Evolutionary conservation across 2,329 filamentous ascomycete species (phyloP), one percentile per base, ranked within the genome.

Genomic region (Claviceps paspali): DNA sequence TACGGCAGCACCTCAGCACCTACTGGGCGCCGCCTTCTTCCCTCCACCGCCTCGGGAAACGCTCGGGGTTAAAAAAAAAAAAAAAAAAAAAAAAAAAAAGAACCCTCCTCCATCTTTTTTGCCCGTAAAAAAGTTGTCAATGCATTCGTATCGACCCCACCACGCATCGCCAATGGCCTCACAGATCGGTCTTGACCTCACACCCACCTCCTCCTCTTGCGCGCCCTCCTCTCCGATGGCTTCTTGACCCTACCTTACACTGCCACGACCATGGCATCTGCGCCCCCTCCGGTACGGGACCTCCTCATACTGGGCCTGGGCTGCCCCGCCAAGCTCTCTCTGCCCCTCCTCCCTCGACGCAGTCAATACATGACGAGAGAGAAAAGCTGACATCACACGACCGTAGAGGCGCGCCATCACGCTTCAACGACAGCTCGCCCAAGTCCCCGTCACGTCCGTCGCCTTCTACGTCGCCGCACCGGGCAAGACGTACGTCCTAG

Each of bases 361-460:
- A n/a, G n/a, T n/a, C n/a, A n/a, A 19, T n/a, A 4, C n/a, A 24
- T 26, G 22, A 10, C 5, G 5, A 18, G 26, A 34, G 4, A 27
- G n/a, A 11, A 9, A 21, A 9, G n/a, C 29, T 29, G 18, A 38
- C 23, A 24, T 22, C 22, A 17, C 12, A 9, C n/a, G 6, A 4
- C 6, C n/a, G 11, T 21, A 39, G 38, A 19, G 15, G 12, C 17
- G 21, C 19, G n/a, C 6, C 23, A 36, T 40, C 40, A 33, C 28
- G 39, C 49, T 57, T 18, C 43, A 37, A 19, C 45, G 57, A 43
- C 58, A 61, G 41, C 57, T 64, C 35, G 56, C 64, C 21, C 58
- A 69, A 19, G 65, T 62, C 38, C 75, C 76, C 33, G 62, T 80
- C 39, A 79, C 76, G 17, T 72, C 73, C 3, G 59, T 79, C 23